A percentile compares a stretch with the other conserved stretches of the same genome.
These are phyloP conservation scores for Obba rivulosa DNA, from an alignment of 768 basidiomycete species.

Conservation along the genomic window DNA sequence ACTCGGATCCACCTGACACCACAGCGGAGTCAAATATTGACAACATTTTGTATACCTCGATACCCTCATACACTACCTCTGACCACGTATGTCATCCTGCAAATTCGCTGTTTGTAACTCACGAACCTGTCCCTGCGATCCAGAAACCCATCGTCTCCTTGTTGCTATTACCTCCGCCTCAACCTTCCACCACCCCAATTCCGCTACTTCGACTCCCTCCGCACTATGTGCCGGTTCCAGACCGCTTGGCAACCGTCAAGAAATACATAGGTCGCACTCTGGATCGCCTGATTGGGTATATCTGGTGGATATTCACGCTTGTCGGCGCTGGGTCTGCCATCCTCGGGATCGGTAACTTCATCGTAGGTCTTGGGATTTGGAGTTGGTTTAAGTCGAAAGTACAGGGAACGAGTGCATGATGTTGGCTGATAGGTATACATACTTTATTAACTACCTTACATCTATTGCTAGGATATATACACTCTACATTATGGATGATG, in stretches of 20 bases:
- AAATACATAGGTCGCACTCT: slow-evolving; percentile 58
- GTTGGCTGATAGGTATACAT: background rate
- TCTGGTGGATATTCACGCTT: slow-evolving; percentile 73
- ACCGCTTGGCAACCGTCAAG: slow-evolving; percentile 50
- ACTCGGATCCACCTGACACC: slow-evolving; percentile 54
- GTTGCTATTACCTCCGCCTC: slow-evolving; percentile 43
- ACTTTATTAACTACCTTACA: background rate
- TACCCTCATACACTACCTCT: slow-evolving; percentile 81
- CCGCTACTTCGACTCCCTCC: slow-evolving; percentile 48
- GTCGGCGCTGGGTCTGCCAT: slow-evolving; percentile 71
- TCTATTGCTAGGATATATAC: background rate
- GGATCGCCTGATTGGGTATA: slow-evolving; percentile 71
- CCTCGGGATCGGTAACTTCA: slow-evolving; percentile 69
- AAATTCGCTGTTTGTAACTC: background rate
- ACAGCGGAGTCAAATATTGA: slow-evolving; percentile 48
- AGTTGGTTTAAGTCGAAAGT: slow-evolving; percentile 44
- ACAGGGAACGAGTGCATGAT: background rate
- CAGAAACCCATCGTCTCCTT: slow-evolving; percentile 87
- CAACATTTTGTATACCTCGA: slow-evolving; percentile 70
- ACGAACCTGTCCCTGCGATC: background rate
- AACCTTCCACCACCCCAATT: slow-evolving; percentile 19
- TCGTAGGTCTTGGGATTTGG: slow-evolving; percentile 63
- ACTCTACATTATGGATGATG: background rate
- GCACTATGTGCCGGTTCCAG: slow-evolving; percentile 46
- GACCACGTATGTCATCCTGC: slow-evolving; percentile 67